Base-by-base conservation (phyloP, 1,284 basidiomycete species). In the Ustilago tritici region DNA sequence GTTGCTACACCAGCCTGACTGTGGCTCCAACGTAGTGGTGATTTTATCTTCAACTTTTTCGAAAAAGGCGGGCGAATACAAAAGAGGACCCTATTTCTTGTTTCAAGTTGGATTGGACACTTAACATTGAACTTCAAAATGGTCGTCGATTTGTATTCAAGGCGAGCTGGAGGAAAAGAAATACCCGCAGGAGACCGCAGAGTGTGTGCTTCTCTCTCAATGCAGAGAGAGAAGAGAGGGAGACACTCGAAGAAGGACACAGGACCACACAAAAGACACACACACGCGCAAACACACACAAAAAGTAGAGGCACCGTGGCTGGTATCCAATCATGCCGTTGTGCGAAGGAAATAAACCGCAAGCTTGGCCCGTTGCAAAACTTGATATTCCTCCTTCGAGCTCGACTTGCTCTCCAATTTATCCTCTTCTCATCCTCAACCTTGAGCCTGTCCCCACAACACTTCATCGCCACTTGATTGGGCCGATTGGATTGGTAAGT, bases 401-500 rank as follows among this genome's bases (percentile, higher is more conserved):
- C 12, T 40, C 55, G 17, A 15, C 36, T 56, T 32, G 36, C 31
- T 56, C 38, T 23, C 11, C 43, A 23, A 5, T 23, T 17, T 19
- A 32, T 14, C 32, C 47, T 43, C 55, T 50, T 12, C 19, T 50
- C 46, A 38, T 50, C 46, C 9, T 19, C 46, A 47, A 38, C 57
- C 46, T 52, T 38, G 57, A 60, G 57, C 57, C 40, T 40, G 52
- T 40, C 17, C 40, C 38, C 23, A 56, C 19, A 41, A 31, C 12
- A 50, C 46, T 23, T 32, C 61, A 32, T 38, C 34, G 17, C 31
- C 34, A 46, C 32, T 14, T 56, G 17, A 23, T 35, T 41, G 19
- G 47, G 46, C 14, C 40, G 49, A 50, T 50, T 32, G 49, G 56
- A 23, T 38, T 57, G 47, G 61, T 63, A 57, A 57, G 61, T 63